These are phyloP conservation scores for Fusarium subglutinans DNA, from an alignment of 2,329 filamentous ascomycete genomes.

Conservation along the genomic window DNA sequence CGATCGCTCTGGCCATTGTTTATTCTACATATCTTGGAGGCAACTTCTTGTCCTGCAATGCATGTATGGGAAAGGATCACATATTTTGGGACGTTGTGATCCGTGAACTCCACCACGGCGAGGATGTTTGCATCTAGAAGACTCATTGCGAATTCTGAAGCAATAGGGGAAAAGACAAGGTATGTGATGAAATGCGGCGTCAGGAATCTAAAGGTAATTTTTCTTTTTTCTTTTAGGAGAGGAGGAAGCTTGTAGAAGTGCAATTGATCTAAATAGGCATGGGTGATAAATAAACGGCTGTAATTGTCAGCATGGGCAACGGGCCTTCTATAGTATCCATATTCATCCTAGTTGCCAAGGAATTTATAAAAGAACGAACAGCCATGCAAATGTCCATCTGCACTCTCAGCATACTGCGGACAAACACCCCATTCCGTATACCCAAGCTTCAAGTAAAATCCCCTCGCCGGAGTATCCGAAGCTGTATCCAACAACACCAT, in stretches of 20 bases:
- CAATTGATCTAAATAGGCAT: no score
- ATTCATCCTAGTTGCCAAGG: background rate
- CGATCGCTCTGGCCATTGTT: background rate
- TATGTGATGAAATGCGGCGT: no score
- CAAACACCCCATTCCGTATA: constrained; percentile 3
- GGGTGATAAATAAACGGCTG: no score
- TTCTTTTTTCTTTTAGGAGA: no score
- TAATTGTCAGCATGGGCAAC: no score
- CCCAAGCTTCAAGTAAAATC: background rate
- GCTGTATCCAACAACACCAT: constrained; percentile 2
- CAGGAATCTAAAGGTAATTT: no score
- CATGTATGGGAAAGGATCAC: background rate
- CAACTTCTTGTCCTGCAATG: background rate
- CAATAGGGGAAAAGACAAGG: no score
- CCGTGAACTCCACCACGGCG: background rate
- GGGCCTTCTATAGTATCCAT: accelerated
- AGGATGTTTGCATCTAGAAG: background rate
- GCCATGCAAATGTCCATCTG: background rate
- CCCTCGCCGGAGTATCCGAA: background rate
- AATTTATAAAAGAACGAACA: background rate
- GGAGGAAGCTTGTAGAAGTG: no score
- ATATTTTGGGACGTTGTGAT: background rate
- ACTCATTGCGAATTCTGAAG: background rate
- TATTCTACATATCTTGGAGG: accelerated
- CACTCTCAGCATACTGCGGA: background rate